phyloP scores from a whole-genome alignment of 352 stramenopile genomes.

The Phytophthora boehmeriae region DNA sequence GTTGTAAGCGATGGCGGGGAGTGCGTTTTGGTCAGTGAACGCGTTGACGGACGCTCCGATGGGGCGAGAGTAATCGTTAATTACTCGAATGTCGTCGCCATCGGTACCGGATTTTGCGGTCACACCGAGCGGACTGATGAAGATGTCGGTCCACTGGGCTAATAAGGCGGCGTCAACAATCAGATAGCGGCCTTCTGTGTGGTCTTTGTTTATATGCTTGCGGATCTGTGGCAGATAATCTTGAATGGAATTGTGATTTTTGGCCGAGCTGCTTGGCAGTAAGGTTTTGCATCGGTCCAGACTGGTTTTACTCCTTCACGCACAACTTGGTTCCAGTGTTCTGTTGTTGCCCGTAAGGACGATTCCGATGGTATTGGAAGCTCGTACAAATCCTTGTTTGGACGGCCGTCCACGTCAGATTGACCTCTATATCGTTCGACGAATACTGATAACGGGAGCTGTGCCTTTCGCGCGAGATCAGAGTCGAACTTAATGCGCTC shows the following conservation, averaged over 20 bases:
- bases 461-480: background rate
- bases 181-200: slow-evolving; percentile 6
- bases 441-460: background rate
- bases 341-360: background rate
- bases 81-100: background rate
- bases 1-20: slow-evolving; percentile 3
- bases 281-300: background rate
- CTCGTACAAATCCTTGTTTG: slow-evolving; percentile 20
- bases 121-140: slow-evolving; percentile 4
- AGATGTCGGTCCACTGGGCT: background rate
- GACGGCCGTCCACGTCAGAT: background rate
- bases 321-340: slow-evolving; percentile 8
- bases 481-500: background rate
- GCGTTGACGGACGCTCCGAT: slow-evolving; percentile 1
- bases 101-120: background rate
- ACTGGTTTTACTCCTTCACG: background rate
- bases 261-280: background rate
- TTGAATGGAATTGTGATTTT: slow-evolving; percentile 3
- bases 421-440: slow-evolving; percentile 7
- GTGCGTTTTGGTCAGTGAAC: background rate
- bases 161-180: slow-evolving; percentile 7
- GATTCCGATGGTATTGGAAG: background rate
- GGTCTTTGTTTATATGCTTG: slow-evolving; percentile 2
- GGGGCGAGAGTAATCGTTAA: slow-evolving; percentile 4
- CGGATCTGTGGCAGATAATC: background rate